phyloP scores from a whole-genome alignment of 352 stramenopile genomes.

The Phytophthora parvispora region DNA sequence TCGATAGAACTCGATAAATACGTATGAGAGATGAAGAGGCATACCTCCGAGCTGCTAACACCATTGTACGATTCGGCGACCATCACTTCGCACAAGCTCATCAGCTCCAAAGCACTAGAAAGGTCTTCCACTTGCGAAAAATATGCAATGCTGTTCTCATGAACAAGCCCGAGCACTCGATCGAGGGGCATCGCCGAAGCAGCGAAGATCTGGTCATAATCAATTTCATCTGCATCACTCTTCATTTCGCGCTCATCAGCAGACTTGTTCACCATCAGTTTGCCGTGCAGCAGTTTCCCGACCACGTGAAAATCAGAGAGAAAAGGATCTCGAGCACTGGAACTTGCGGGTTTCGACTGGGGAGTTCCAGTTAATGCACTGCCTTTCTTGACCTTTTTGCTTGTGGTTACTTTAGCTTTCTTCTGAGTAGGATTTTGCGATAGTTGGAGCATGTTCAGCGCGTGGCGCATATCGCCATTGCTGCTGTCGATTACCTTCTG shows the following conservation, averaged over 20 bases:
- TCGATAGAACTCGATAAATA: not conserved
- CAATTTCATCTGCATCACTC: conserved; percentile 12
- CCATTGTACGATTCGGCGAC: conserved; percentile 64
- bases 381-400: conserved; percentile 21
- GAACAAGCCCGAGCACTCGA: conserved; percentile 68
- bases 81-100: conserved; percentile 78
- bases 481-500: conserved; percentile 66
- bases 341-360: conserved; percentile 4
- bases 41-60: conserved; percentile 62
- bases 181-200: conserved; percentile 66
- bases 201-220: conserved; percentile 66
- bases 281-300: conserved; percentile 83
- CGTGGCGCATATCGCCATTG: conserved; percentile 83
- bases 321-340: conserved; percentile 70
- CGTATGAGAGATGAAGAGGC: not conserved
- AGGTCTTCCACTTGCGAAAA: conserved; percentile 86
- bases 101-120: conserved; percentile 61
- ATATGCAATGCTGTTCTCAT: conserved; percentile 78
- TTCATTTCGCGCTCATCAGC: conserved; percentile 7
- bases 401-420: conserved; percentile 7
- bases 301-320: conserved; percentile 85
- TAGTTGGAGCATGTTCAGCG: conserved; percentile 84
- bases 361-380: not conserved
- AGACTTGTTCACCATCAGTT: conserved; percentile 45
- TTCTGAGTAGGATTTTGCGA: conserved; percentile 22